These are phyloP conservation scores for Ceratocystiopsis brevicomis DNA, from an alignment of 2,329 filamentous ascomycete genomes.

Conservation along the genomic window DNA sequence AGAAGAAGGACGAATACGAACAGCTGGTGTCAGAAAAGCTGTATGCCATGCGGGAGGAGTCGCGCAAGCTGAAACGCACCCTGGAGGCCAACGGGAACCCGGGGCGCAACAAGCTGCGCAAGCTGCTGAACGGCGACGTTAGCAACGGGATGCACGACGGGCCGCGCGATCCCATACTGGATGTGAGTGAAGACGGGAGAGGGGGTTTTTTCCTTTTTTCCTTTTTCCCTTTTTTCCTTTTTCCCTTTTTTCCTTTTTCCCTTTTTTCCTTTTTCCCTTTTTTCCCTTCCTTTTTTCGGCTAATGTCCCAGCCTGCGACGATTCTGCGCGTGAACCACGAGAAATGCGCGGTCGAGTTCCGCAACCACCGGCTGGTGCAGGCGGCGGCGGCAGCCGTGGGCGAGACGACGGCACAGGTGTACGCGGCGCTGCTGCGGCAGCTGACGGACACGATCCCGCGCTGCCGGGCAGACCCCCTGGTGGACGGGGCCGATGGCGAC, in stretches of 20 bases:
- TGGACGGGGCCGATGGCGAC: constrained; percentile 24
- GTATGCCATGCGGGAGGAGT: constrained; percentile 32
- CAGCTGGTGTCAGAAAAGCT: constrained; percentile 35
- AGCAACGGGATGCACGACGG: constrained; percentile 21
- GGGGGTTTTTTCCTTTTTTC: no score
- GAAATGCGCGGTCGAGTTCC: constrained; percentile 64
- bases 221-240: no score
- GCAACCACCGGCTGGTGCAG: constrained; percentile 58
- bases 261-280: no score
- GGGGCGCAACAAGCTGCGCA: constrained; percentile 30
- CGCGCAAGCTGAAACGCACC: constrained; percentile 31
- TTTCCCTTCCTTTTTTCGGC: no score
- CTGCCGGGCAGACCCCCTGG: constrained; percentile 41
- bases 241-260: no score
- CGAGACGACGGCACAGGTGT: constrained; percentile 57
- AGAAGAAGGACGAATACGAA: constrained; percentile 45
- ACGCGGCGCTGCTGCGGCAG: constrained; percentile 50
- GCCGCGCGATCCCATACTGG: constrained; percentile 24
- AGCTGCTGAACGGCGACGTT: constrained; percentile 29
- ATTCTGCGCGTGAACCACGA: constrained; percentile 69
- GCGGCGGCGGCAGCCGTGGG: constrained; percentile 54
- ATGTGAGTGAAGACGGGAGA: constrained; percentile 26
- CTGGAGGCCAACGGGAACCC: constrained; percentile 24
- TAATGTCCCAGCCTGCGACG: constrained; percentile 40
- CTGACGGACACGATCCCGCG: constrained; percentile 49